Evolutionary conservation across 2,329 filamentous ascomycete species (phyloP).

Genomic region (Paecilomyces formosus): DNA sequence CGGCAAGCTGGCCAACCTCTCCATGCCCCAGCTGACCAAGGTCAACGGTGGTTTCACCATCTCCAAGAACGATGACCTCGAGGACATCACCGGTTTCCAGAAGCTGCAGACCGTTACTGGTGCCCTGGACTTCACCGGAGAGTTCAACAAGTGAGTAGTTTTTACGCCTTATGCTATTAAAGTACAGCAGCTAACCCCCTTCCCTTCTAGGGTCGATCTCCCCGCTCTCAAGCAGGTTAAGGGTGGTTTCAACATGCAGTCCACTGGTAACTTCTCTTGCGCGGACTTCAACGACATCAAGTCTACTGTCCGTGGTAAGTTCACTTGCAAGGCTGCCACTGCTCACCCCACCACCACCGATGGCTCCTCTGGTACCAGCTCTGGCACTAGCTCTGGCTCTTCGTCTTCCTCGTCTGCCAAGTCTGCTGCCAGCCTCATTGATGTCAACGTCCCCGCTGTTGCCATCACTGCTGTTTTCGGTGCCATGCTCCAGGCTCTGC

Average conservation of each 20-base stretch:
- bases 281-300: slow-evolving; percentile 43
- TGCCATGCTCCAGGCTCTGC: slow-evolving; percentile 36
- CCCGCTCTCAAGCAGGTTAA: slow-evolving; percentile 60
- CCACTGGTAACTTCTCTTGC: slow-evolving; percentile 58
- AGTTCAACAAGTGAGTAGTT: slow-evolving; percentile 67
- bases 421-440: slow-evolving; percentile 23
- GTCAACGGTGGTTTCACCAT: slow-evolving; percentile 76
- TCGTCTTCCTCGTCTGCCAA: slow-evolving; percentile 26
- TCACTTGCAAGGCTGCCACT: slow-evolving; percentile 34
- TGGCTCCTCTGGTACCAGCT: slow-evolving; percentile 20
- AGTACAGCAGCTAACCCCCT: background rate
- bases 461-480: slow-evolving; percentile 39
- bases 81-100: slow-evolving; percentile 59
- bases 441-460: slow-evolving; percentile 28
- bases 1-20: slow-evolving; percentile 60
- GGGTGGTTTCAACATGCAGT: slow-evolving; percentile 64
- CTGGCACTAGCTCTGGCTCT: slow-evolving; percentile 16
- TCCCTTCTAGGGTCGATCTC: slow-evolving; percentile 55
- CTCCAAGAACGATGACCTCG: slow-evolving; percentile 78
- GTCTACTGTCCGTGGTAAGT: slow-evolving; percentile 39
- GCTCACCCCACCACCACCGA: slow-evolving; percentile 28
- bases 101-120: slow-evolving; percentile 63
- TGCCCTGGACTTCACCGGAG: slow-evolving; percentile 77
- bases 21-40: slow-evolving; percentile 59
- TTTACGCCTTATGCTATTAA: no score